phyloP scores from a whole-genome alignment of 768 basidiomycete species.

The Tricholoma furcatifolium region DNA sequence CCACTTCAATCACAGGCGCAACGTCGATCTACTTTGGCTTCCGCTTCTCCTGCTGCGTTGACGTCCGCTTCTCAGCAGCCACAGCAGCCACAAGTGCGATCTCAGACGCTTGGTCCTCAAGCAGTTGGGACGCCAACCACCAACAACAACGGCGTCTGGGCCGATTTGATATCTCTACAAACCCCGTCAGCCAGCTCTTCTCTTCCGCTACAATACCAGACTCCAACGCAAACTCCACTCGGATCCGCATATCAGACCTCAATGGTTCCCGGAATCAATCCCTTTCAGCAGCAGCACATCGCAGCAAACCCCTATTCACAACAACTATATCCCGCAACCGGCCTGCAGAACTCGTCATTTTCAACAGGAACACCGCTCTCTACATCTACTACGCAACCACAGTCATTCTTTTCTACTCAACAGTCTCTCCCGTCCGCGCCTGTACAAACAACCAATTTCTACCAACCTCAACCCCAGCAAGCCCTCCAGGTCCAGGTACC shows the following conservation, averaged over 20 bases:
- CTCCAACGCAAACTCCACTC: slow-evolving; percentile 11
- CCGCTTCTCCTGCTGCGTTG: slow-evolving; percentile 9
- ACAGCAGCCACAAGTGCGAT: slow-evolving; percentile 19
- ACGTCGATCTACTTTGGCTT: slow-evolving; percentile 19
- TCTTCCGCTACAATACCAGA: slow-evolving; percentile 48
- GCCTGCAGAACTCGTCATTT: slow-evolving; percentile 5
- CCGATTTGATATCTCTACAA: slow-evolving; percentile 53
- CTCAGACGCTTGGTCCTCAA: slow-evolving; percentile 16
- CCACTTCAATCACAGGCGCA: slow-evolving; percentile 7
- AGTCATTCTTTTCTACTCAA: slow-evolving; percentile 22
- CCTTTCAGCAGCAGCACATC: slow-evolving; percentile 24
- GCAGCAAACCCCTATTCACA: slow-evolving; percentile 29
- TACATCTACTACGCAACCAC: slow-evolving; percentile 11
- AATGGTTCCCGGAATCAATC: slow-evolving; percentile 24
- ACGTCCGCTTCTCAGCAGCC: slow-evolving; percentile 17
- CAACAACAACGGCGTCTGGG: slow-evolving; percentile 51
- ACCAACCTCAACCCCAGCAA: slow-evolving; percentile 25
- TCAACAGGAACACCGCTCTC: slow-evolving; percentile 1
- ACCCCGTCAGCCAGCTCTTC: slow-evolving; percentile 44
- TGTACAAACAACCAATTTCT: slow-evolving; percentile 16
- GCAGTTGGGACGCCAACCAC: slow-evolving; percentile 17
- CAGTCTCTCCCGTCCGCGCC: slow-evolving; percentile 20
- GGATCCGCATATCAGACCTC: slow-evolving; percentile 15
- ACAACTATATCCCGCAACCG: slow-evolving; percentile 13
- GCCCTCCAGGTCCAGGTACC: slow-evolving; percentile 23